Conservation (phyloP, 345 rosid species). For the Rubroshorea leprosula region DNA sequence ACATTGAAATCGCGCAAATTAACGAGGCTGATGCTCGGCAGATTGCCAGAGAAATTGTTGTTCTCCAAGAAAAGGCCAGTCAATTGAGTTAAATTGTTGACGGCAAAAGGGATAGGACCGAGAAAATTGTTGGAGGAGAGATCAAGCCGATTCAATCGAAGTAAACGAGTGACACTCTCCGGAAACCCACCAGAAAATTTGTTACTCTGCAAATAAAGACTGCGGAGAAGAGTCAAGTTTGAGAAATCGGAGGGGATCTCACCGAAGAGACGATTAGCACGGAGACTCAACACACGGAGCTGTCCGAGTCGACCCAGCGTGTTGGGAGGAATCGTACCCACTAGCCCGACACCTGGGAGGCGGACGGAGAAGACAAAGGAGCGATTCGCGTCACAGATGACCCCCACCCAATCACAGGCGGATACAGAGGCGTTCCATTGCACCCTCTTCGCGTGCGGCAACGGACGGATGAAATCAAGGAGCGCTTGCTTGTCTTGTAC, state of each 20-base stretch:
- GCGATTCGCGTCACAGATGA: conserved; percentile 50
- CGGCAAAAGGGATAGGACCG: conserved; percentile 61
- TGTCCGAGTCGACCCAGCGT: conserved; percentile 63
- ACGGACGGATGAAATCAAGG: conserved; percentile 48
- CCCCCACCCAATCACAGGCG: conserved; percentile 83
- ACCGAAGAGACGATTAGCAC: conserved; percentile 71
- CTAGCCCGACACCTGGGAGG: conserved; percentile 77
- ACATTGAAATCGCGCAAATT: too few species aligned
- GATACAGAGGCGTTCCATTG: conserved; percentile 71
- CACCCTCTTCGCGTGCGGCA: conserved; percentile 66
- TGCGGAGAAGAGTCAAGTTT: conserved; percentile 61
- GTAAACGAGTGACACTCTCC: conserved; percentile 37
- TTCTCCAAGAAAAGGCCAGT: conserved; percentile 56
- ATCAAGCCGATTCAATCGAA: conserved; percentile 65
- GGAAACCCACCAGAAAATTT: conserved; percentile 66
- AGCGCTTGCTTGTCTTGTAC: conserved; percentile 72
- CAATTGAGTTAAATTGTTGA: conserved; percentile 70
- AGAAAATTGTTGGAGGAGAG: conserved; percentile 74
- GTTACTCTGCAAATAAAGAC: conserved; percentile 69
- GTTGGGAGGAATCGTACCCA: conserved; percentile 62
- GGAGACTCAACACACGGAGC: conserved; percentile 88
- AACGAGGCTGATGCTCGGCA: conserved; percentile 57
- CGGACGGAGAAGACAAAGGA: conserved; percentile 59
- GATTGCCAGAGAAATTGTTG: conserved; percentile 60
- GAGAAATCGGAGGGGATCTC: conserved; percentile 81